phyloP scores from a whole-genome alignment of 2,329 filamentous ascomycete species.

The Tetracladium maxilliforme region DNA sequence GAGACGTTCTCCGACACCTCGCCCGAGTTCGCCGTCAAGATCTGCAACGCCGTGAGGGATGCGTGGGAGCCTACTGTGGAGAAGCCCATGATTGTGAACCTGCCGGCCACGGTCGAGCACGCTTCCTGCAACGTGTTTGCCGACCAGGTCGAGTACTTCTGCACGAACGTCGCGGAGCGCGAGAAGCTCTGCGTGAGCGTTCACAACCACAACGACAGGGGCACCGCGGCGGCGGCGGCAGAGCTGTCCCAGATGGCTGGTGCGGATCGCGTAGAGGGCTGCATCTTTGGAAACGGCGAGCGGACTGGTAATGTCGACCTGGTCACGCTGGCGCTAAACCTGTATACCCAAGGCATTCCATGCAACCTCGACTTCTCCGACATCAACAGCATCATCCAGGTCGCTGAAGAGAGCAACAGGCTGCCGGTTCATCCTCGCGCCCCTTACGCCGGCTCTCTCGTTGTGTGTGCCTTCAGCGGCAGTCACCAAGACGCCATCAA shows the following conservation, averaged over 20 bases:
- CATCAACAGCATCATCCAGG: conserved; percentile 70
- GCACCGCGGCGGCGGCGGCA: conserved; percentile 76
- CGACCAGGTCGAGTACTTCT: conserved; percentile 94
- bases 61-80: conserved; percentile 76
- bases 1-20: conserved; percentile 85
- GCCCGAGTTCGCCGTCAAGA: conserved; percentile 65
- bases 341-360: conserved; percentile 85
- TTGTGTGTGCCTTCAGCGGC: conserved; percentile 85
- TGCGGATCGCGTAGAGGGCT: conserved; percentile 86
- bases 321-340: conserved; percentile 80
- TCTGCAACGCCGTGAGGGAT: conserved; percentile 87
- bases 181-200: conserved; percentile 82
- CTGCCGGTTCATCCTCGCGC: conserved; percentile 83
- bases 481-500: conserved; percentile 95
- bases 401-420: conserved; percentile 87
- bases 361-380: conserved; percentile 86
- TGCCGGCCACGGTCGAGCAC: conserved; percentile 93
- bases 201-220: conserved; percentile 90
- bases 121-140: conserved; percentile 90
- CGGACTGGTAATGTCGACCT: conserved; percentile 91
- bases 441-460: conserved; percentile 80
- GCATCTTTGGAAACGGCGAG: conserved; percentile 89
- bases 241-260: conserved; percentile 95
- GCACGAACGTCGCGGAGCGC: conserved; percentile 66
- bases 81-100: conserved; percentile 86